phyloP scores from a whole-genome alignment of 2,329 filamentous ascomycete species.

The Claviceps spartinae region DNA sequence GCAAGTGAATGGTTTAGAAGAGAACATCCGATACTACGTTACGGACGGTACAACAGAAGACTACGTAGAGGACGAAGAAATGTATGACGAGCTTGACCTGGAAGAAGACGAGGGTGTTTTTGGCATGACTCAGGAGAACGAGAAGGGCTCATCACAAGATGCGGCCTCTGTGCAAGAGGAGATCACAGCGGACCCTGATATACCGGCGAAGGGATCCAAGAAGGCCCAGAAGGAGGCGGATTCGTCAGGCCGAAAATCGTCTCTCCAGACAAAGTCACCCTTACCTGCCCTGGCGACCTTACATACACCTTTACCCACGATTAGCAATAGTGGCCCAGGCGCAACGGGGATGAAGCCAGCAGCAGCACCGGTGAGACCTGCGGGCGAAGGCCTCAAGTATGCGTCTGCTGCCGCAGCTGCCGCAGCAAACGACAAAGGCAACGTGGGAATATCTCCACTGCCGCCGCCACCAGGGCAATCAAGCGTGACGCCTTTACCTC shows the following conservation, averaged over 20 bases:
- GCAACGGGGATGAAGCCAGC: constrained; percentile 80
- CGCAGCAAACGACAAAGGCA: constrained; percentile 74
- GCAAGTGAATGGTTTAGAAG: constrained; percentile 77
- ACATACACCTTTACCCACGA: constrained; percentile 55
- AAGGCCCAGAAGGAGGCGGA: constrained; percentile 49
- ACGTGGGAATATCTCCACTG: constrained; percentile 82
- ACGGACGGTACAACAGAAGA: constrained; percentile 78
- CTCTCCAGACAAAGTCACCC: constrained; percentile 83
- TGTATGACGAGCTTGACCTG: constrained; percentile 90
- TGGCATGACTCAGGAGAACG: constrained; percentile 67
- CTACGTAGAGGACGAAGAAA: constrained; percentile 83
- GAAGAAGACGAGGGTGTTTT: constrained; percentile 84
- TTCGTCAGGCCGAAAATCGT: constrained; percentile 53
- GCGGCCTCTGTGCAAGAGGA: constrained; percentile 87
- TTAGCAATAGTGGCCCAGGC: constrained; percentile 41
- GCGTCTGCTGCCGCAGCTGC: constrained; percentile 91
- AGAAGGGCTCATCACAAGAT: constrained; percentile 90
- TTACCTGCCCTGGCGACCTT: constrained; percentile 84
- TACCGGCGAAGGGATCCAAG: constrained; percentile 29
- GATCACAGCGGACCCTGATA: constrained; percentile 42
- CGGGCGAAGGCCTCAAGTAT: constrained; percentile 88
- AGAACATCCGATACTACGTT: constrained; percentile 90
- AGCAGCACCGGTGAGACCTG: constrained; percentile 66
- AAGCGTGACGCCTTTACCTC: constrained; percentile 34
- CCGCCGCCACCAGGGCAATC: constrained; percentile 68